phyloP scores from a whole-genome alignment of 495 filamentous ascomycete genomes.

The Lepidopterella palustris region DNA sequence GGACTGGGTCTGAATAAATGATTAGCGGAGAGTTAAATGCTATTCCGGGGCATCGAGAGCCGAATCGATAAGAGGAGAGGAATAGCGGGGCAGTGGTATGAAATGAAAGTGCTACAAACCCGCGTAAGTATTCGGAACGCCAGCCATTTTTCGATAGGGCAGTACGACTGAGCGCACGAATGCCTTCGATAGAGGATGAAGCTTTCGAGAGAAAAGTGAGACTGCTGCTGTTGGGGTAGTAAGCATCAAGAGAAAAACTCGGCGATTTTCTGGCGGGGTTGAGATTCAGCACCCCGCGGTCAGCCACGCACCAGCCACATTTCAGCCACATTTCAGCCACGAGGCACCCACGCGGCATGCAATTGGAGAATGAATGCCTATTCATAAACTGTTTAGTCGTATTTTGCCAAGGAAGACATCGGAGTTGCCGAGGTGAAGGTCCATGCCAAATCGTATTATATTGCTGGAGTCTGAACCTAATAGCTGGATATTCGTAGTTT shows the following conservation, averaged over 20 bases:
- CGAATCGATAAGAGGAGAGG: too few relatives aligned
- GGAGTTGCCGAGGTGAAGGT: too few relatives aligned
- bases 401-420: too few relatives aligned
- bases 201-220: not conserved
- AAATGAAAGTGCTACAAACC: conserved; percentile 9
- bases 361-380: too few relatives aligned
- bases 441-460: too few relatives aligned
- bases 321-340: not conserved
- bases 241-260: not conserved
- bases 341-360: not conserved
- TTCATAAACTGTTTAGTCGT: too few relatives aligned
- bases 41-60: too few relatives aligned
- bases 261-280: too few relatives aligned
- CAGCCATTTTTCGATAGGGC: conserved; percentile 23
- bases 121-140: conserved; percentile 22
- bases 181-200: not conserved
- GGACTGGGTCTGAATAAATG: conserved; percentile 56
- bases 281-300: not conserved
- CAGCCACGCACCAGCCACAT: not conserved
- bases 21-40: not conserved
- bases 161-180: not conserved
- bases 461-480: too few relatives aligned
- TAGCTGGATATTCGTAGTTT: too few relatives aligned
- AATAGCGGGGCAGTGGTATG: not conserved
- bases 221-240: not conserved